Evolutionary conservation across 805 yeast species (phyloP).

Genomic region (Lachancea meyersii): DNA sequence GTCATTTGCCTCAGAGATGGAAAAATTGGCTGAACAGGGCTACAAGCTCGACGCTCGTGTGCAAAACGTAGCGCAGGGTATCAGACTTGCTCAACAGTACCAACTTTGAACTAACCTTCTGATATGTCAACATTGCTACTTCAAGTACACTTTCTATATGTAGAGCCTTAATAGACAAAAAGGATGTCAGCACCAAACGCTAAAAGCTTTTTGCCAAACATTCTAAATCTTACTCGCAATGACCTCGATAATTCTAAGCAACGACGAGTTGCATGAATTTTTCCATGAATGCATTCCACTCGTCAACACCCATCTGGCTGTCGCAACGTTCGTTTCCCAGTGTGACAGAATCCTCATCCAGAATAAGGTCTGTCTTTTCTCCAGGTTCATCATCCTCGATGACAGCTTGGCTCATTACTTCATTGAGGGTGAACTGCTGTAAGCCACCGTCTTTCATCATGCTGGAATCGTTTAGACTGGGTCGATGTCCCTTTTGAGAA

Average conservation of each 20-base stretch:
- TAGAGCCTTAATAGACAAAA: too few species aligned
- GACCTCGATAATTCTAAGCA: too few species aligned
- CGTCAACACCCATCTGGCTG: conserved; percentile 15
- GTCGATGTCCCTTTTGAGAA: conserved; percentile 25
- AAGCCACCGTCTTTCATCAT: conserved; percentile 32
- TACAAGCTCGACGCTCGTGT: conserved; percentile 81
- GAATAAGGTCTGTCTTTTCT: conserved; percentile 14
- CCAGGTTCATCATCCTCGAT: conserved; percentile 16
- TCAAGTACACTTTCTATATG: neutral
- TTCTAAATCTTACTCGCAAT: neutral
- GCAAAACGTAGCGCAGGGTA: conserved; percentile 79
- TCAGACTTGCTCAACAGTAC: conserved; percentile 46
- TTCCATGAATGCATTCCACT: conserved; percentile 5
- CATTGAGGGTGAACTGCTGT: conserved; percentile 30
- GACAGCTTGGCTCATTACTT: conserved; percentile 27
- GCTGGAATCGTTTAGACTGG: conserved; percentile 28
- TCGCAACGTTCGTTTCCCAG: conserved; percentile 20
- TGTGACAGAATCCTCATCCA: conserved; percentile 29
- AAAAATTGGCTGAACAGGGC: conserved; percentile 52
- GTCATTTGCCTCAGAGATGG: conserved; percentile 49
- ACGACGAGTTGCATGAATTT: neutral
- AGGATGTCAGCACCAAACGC: too few species aligned
- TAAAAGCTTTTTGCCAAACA: too few species aligned
- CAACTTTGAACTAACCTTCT: conserved; percentile 7
- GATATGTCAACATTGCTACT: neutral